Base-by-base conservation (phyloP, 306 rosid genomes). In the Hippophae tibetana region DNA sequence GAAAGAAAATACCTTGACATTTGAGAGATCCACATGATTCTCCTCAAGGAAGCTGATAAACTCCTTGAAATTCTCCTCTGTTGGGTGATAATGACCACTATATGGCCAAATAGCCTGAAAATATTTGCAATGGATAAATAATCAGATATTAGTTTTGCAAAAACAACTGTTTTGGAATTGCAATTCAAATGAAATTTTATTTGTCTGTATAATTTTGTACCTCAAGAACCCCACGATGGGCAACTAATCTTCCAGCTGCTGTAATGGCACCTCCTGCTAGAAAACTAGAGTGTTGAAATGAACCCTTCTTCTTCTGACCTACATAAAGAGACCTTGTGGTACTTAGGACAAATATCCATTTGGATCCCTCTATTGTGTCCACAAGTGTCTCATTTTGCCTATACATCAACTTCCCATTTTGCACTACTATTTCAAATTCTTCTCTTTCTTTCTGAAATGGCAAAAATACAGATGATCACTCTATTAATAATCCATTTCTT, bases 91-190 rank as follows among this genome's bases (percentile, higher is more conserved):
- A 68, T 90, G 97, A 52, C 97, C 97, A 68, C 95, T 90, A 59
- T 90, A 90, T 1, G 97, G 97, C 97, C 97, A 90, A 66, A 90
- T 86, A 43, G 95, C 97, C 93, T 89, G 72, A 60, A 72, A 69
- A 31, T 10, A 8, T 1, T 9, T 11, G 18, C 14, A n/a, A 13
- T 12, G 18, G 10, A 10, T 31, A 31, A 2, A 31, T 31, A 31
- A 31, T 31, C 38, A 31, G 38, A 31, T 31, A 31, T 31, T 31
- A 31, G 31, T 13, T 9, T 43, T 5, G 6, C 9, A 52, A 7
- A 47, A 13, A 8, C 3, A 31, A 4, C 5, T 31, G 4, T 31
- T 31, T 31, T 31, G 38, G 38, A 31, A 31, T 31, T 31, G 38
- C 38, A 31, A 31, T 4, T 31, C 38, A 2, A 31, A 31, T 31